phyloP scores from a whole-genome alignment of 768 basidiomycete species.

The Agaricus blazei region DNA sequence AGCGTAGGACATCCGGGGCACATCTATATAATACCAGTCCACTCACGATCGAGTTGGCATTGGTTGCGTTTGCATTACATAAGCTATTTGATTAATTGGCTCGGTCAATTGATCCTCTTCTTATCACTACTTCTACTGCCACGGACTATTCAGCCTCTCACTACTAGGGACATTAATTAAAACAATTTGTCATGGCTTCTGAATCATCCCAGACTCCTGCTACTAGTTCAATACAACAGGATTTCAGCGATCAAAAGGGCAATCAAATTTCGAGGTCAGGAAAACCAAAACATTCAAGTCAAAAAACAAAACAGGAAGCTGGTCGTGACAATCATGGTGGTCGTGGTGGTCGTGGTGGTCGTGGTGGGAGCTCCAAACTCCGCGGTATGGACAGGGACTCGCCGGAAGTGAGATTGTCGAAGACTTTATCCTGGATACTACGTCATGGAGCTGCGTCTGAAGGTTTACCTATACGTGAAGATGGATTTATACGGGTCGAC shows the following conservation, averaged over 20 bases:
- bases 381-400: constrained; percentile 61
- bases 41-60: not conserved
- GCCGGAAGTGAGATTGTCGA: constrained; percentile 69
- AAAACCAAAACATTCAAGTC: too few species aligned
- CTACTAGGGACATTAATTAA: too few species aligned
- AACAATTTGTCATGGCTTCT: too few species aligned
- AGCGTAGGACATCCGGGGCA: not conserved
- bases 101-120: too few species aligned
- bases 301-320: not conserved
- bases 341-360: not conserved
- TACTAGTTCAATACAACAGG: too few species aligned
- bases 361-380: constrained; percentile 29
- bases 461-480: constrained; percentile 67
- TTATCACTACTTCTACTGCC: too few species aligned
- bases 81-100: not conserved
- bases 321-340: not conserved
- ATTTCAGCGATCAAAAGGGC: too few species aligned
- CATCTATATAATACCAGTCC: too few species aligned
- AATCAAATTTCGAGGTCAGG: too few species aligned
- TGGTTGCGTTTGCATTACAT: not conserved
- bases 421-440: constrained; percentile 88
- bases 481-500: constrained; percentile 79
- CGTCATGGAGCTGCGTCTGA: constrained; percentile 76
- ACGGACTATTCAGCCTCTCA: too few species aligned
- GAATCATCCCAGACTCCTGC: too few species aligned